Base-by-base conservation (phyloP, 2,329 filamentous ascomycete species). In the Sordariomycetes sp. region DNA sequence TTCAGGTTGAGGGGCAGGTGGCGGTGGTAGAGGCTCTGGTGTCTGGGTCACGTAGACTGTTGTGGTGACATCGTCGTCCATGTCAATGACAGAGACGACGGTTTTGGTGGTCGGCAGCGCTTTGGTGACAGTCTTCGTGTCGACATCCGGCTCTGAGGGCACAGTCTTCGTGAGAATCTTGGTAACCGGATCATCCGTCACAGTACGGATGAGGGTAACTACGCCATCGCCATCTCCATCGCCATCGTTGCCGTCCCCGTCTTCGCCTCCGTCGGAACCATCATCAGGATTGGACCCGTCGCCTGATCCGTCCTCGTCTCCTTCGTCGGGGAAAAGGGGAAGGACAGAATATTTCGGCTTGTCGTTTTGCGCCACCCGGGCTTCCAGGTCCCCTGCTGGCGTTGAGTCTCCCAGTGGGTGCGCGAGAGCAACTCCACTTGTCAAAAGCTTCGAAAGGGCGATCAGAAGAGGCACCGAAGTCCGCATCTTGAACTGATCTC, bases 301-400 rank as follows among this genome's bases (percentile, higher is more conserved):
- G n/a, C n/a, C n/a, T n/a, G n/a, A n/a, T n/a, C n/a, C n/a, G 11
- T 47, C 43, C 17, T 46, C 42, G 16, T 38, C 35, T 10, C 28
- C 36, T 6, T 53, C 42, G 12, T 43, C 46, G 3, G 57, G 57
- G 32, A 58, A 57, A n/a, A 61, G 42, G 11, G 57, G 56, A 5
- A 63, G 56, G 20, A 63, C 55, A 4, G 56, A 59, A 32, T 63
- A 63, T 16, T 47, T 46, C 3, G 57, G 58, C 32, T 49, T 50
- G 6, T 34, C 35, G 9, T 37, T 38, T 5, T 16, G 11, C 5
- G 33, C 38, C 3, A 44, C 48, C 15, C 54, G 55, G 28, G 37
- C 39, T 28, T 41, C 35, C 6, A 51, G 35, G 19, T 35, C 40
- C 5, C n/a, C n/a, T n/a, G n/a, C n/a, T n/a, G n/a, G n/a, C n/a